Percentiles rank a stretch among this genome's conserved stretches.
These are phyloP conservation scores for Fagus crenata DNA, from an alignment of 306 rosid species.

Conservation along the genomic window DNA sequence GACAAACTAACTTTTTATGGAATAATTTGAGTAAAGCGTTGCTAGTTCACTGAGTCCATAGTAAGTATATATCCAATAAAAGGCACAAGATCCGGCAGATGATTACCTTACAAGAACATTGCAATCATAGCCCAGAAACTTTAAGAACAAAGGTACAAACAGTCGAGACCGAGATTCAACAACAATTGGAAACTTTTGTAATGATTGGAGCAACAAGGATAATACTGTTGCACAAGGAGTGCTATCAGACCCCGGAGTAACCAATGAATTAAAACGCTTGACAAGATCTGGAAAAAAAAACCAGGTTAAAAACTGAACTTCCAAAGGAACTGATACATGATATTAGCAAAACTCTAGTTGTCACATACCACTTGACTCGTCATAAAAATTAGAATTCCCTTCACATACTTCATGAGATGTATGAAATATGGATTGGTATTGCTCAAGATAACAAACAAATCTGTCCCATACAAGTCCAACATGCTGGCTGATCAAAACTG, in stretches of 20 bases:
- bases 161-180: constrained; percentile 63
- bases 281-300: constrained; percentile 60
- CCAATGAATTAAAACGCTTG: constrained; percentile 48
- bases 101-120: constrained; percentile 54
- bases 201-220: constrained; percentile 64
- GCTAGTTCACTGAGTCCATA: constrained; percentile 22
- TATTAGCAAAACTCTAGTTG: constrained; percentile 4
- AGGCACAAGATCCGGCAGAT: constrained; percentile 26
- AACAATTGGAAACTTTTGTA: constrained; percentile 64
- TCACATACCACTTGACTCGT: constrained; percentile 53
- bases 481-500: constrained; percentile 60
- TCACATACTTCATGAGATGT: constrained; percentile 38
- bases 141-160: constrained; percentile 65
- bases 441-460: constrained; percentile 49
- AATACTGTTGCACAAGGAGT: constrained; percentile 62
- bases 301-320: constrained; percentile 31
- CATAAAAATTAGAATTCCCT: constrained; percentile 30
- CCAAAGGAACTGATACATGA: not conserved
- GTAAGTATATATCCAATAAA: not conserved
- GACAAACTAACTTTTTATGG: constrained; percentile 27
- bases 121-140: constrained; percentile 70
- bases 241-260: constrained; percentile 50
- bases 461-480: constrained; percentile 55
- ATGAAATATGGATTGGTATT: constrained; percentile 42
- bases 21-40: constrained; percentile 13